Conservation (phyloP, 2,329 filamentous ascomycete species). For the Cadophora sp. region DNA sequence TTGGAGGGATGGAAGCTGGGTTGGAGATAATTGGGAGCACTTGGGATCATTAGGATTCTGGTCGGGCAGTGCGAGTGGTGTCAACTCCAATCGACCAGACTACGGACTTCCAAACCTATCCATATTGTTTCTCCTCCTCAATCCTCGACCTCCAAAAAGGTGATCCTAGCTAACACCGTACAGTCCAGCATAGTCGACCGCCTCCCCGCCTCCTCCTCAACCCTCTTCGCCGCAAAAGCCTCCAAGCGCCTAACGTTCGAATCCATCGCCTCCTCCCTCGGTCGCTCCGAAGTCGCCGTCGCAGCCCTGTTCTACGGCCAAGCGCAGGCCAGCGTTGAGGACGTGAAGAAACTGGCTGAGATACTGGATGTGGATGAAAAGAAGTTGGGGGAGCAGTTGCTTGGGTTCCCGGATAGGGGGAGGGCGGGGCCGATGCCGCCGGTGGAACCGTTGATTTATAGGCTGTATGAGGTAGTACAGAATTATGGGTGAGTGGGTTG, state of each 20-base stretch:
- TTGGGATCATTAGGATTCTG: no score
- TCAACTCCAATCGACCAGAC: no score
- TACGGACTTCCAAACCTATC: no score
- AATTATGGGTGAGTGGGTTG: conserved; percentile 70
- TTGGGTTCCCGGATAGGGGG: conserved; percentile 81
- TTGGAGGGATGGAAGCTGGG: no score
- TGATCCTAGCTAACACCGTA: no score
- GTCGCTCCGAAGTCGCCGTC: conserved; percentile 84
- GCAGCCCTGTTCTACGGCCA: conserved; percentile 94
- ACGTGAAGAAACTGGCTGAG: conserved; percentile 69
- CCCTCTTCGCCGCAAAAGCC: conserved; percentile 84
- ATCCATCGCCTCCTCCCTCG: conserved; percentile 74
- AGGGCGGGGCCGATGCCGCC: conserved; percentile 82
- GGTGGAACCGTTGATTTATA: conserved; percentile 84
- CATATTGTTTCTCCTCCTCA: neutral
- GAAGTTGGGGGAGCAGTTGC: conserved; percentile 60
- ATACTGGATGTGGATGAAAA: conserved; percentile 67
- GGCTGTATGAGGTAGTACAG: conserved; percentile 76
- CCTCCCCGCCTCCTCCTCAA: conserved; percentile 73
- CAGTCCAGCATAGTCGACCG: conserved; percentile 70
- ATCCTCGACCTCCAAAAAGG: no score
- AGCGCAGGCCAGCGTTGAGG: conserved; percentile 73
- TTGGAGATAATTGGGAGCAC: no score
- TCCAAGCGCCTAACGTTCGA: conserved; percentile 79
- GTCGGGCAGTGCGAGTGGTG: no score